Percentiles rank a stretch among this genome's conserved stretches.
Evolutionary conservation across 176 grass and related monocot genomes (phyloP).

Genomic region (Microstegium vimineum): DNA sequence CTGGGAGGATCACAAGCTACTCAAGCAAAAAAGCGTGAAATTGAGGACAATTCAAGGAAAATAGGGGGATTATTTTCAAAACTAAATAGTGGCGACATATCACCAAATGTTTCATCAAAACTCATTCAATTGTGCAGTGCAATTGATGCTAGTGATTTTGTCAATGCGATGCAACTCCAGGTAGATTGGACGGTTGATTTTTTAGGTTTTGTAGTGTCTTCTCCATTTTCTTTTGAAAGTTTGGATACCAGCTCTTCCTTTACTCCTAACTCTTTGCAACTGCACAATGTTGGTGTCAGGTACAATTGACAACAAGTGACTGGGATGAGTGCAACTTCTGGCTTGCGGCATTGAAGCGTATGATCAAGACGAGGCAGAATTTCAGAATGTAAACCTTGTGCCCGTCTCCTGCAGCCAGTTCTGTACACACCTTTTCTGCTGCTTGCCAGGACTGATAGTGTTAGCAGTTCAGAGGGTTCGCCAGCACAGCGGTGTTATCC

Average conservation of each 20-base stretch:
- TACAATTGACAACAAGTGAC: conserved; percentile 79
- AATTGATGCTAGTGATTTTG: too few relatives aligned
- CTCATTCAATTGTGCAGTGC: conserved; percentile 20
- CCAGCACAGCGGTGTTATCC: conserved; percentile 22
- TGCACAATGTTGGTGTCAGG: conserved; percentile 44
- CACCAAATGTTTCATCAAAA: conserved; percentile 18
- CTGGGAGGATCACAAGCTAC: conserved; percentile 63
- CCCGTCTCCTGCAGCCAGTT: conserved; percentile 20
- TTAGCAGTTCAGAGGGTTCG: conserved; percentile 31
- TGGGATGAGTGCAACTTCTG: conserved; percentile 99
- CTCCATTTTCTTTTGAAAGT: neutral
- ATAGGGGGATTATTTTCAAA: conserved; percentile 88
- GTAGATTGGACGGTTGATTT: too few relatives aligned
- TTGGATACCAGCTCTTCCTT: neutral
- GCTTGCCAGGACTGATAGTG: conserved; percentile 24
- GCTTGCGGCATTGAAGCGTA: conserved; percentile 85
- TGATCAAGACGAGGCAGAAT: conserved; percentile 88
- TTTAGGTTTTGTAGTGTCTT: neutral
- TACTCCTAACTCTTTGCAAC: neutral
- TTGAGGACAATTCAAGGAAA: conserved; percentile 94
- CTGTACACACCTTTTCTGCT: conserved; percentile 51
- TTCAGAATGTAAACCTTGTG: conserved; percentile 59
- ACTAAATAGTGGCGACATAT: conserved; percentile 85
- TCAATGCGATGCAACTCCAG: too few relatives aligned
- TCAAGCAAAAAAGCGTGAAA: conserved; percentile 82